Percentiles rank a stretch among this genome's conserved stretches.
These are phyloP conservation scores for Rauvolfia tetraphylla DNA, from an alignment of 257 asterid genomes.

Conservation along the genomic window DNA sequence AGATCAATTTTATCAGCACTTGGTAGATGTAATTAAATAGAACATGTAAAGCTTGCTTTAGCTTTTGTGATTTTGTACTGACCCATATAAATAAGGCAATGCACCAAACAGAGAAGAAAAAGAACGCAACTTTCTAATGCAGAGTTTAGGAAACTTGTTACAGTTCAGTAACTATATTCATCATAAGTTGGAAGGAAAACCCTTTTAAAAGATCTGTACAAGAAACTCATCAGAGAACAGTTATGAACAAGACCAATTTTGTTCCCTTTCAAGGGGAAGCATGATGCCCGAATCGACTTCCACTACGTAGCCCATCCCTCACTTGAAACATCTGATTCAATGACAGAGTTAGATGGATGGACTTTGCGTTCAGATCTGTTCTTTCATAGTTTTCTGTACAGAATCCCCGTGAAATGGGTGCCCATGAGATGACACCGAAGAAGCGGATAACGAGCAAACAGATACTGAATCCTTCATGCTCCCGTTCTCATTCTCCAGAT, in stretches of 20 bases:
- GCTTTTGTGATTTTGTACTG: background rate
- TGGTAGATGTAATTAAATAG: background rate
- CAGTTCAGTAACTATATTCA: background rate
- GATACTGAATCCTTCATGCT: constrained; percentile 9
- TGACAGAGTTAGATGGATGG: constrained; percentile 15
- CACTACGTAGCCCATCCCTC: background rate
- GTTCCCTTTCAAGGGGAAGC: background rate
- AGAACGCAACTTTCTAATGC: background rate
- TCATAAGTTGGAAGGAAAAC: background rate
- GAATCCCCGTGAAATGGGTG: constrained; percentile 10
- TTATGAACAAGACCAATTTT: background rate
- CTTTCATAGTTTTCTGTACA: constrained; percentile 24
- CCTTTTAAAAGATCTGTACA: background rate
- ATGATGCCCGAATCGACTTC: background rate
- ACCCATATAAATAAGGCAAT: background rate
- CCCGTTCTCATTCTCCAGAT: constrained; percentile 8
- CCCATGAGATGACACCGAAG: background rate
- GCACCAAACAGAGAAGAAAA: background rate
- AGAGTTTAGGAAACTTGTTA: background rate
- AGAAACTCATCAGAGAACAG: background rate
- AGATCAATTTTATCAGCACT: background rate
- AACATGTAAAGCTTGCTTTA: background rate
- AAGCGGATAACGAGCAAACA: background rate
- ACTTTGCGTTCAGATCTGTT: constrained; percentile 29
- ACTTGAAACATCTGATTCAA: background rate